Base-by-base conservation (phyloP, 2,329 filamentous ascomycete species). In the Cordyceps sp. region DNA sequence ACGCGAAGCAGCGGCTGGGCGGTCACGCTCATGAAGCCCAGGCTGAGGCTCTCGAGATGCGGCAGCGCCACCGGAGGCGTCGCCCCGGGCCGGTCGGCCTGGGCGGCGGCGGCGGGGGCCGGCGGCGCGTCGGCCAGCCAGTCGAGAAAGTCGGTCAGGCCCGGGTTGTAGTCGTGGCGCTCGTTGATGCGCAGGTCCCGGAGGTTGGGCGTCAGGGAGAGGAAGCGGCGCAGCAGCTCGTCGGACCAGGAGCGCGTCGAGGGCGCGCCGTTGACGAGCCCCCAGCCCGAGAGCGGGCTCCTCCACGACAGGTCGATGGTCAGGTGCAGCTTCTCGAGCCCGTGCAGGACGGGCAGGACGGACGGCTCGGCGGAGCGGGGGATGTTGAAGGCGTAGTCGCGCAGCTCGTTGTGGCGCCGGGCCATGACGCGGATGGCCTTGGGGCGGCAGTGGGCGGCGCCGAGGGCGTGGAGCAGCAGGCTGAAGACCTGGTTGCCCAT, bases 381-480 rank as follows among this genome's bases (percentile, higher is more conserved):
- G 6, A 72, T 45, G 22, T 55, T 50, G 40, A 74, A 73, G 15
- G 62, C 58, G 4, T 42, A 33, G 39, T 64, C 55, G 3, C 34
- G 36, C 3, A 69, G 42, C 5, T 46, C 41, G 8, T 45, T 37
- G 2, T 42, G 39, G 2, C 35, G 14, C 14, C 55, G 49, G 2
- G 66, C 42, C 31, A 69, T 52, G 4, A 67, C 50, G 41, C 74
- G 66, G 10, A 76, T 47, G 3, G 52, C 50, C 13, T 49, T 50
- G 1, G 61, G 55, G 0, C 41, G 45, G 2, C 50, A 53, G 3
- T 44, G 42, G 1, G 62, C 52, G 28, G 48, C 41, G 10, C 54
- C 61, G 4, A 69, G 42, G 1, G 61, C 58, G n/a, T 51, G 46
- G 8, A 66, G 39, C 10, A 65, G 39, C 5, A 50, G 46, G 16